phyloP scores from a whole-genome alignment of 2,329 filamentous ascomycete genomes.

The Blumeriella jaapii region DNA sequence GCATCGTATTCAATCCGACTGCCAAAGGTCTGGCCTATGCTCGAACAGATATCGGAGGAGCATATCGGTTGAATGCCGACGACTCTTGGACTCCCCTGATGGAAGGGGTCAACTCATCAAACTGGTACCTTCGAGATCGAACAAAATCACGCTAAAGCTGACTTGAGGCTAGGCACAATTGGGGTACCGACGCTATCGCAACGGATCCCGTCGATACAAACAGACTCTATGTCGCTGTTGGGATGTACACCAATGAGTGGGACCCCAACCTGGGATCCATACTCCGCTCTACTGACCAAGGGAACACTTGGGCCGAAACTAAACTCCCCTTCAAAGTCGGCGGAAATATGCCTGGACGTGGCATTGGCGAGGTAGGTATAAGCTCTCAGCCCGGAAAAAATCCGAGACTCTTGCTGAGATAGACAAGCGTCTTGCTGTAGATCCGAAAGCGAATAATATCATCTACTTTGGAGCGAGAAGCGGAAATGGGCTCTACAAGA shows the following conservation, averaged over 20 bases:
- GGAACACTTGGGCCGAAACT: constrained; percentile 39
- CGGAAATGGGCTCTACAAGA: constrained; percentile 47
- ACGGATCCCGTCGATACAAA: constrained; percentile 41
- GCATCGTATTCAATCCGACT: constrained; percentile 43
- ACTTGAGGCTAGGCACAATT: constrained; percentile 33
- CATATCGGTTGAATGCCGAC: constrained; percentile 42
- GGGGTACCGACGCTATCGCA: constrained; percentile 46
- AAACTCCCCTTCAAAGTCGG: constrained; percentile 47
- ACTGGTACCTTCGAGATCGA: constrained; percentile 13
- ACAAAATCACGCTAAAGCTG: not conserved
- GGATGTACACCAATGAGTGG: constrained; percentile 49
- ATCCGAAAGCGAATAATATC: constrained; percentile 44
- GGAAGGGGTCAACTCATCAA: constrained; percentile 26
- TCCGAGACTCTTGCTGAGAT: not conserved
- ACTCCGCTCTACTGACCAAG: constrained; percentile 41
- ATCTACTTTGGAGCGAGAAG: constrained; percentile 47
- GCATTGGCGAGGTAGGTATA: constrained; percentile 36
- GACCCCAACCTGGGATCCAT: constrained; percentile 45
- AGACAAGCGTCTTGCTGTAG: constrained; percentile 38
- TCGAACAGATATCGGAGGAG: constrained; percentile 47
- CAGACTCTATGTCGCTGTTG: constrained; percentile 41
- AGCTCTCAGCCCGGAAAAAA: not conserved
- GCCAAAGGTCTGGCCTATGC: constrained; percentile 40
- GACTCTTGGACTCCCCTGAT: constrained; percentile 43
- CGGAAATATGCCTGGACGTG: constrained; percentile 50